Base-by-base conservation (phyloP, 352 stramenopile species). In the Lagenidium giganteum region DNA sequence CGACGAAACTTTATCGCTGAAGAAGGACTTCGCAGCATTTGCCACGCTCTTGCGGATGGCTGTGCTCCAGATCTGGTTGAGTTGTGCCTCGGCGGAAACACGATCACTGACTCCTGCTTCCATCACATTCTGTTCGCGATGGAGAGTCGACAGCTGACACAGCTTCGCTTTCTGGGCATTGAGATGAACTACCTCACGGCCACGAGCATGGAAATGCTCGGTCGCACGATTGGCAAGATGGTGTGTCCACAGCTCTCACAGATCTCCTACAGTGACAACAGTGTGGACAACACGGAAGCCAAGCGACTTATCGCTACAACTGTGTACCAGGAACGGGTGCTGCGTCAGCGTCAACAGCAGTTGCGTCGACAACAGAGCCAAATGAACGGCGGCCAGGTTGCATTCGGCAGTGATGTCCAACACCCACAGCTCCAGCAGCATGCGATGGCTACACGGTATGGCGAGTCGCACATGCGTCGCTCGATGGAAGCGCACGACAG, bases 241-340 rank as follows among this genome's bases (percentile, higher is more conserved):
- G 75, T 88, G 14, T 90, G 77, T 18, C 81, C 81, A 3, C n/a
- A 57, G 43, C 67, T 93, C 8, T 71, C 75, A n/a, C 81, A 93
- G 58, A 90, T 93, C 47, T 93, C 81, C 43, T 93, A 90, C 60
- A 89, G 75, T 24, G 75, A 90, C 55, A 93, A 93, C 42, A 87
- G 70, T 28, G 78, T 93, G 21, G 64, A 82, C 32, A 87, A 93
- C 32, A 54, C 56, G 22, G 62, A 78, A 1, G 81, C 81, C 13
- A 93, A 90, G 74, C 70, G 72, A 5, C 53, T 83, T 23, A 87
- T 93, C 29, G 71, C 73, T 11, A 86, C 73, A 23, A 60, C 73
- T 4, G 74, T 93, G 18, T 87, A 90, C 41, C 70, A 87, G 37
- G 77, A 90, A 31, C 74, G 77, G n/a, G 64, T 86, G 54, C 71